A percentile compares a stretch with the other conserved stretches of the same genome.
Conservation (phyloP, 2,329 filamentous ascomycete species). For the Penicillium sp. region DNA sequence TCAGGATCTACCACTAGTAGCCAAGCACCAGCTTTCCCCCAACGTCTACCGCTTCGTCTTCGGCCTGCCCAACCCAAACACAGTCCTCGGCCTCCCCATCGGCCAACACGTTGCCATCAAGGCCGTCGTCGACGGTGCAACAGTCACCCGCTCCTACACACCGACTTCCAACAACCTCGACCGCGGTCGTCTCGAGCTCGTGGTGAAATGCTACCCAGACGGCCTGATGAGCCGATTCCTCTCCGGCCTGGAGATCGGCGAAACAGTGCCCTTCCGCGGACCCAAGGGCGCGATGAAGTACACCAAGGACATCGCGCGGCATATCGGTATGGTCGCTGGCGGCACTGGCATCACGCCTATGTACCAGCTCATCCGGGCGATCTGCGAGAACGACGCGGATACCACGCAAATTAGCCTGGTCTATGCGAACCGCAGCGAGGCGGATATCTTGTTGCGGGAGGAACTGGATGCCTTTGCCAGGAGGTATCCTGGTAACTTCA, state of each 20-base stretch:
- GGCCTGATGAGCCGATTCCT: slow-evolving; percentile 19
- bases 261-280: slow-evolving; percentile 36
- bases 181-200: slow-evolving; percentile 36
- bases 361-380: slow-evolving; percentile 64
- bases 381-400: slow-evolving; percentile 60
- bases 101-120: slow-evolving; percentile 61
- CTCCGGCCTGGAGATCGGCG: slow-evolving; percentile 26
- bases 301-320: slow-evolving; percentile 31
- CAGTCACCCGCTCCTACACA: slow-evolving; percentile 57
- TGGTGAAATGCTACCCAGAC: slow-evolving; percentile 20
- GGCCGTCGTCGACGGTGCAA: slow-evolving; percentile 49
- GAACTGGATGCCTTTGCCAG: slow-evolving; percentile 56
- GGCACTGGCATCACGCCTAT: slow-evolving; percentile 52
- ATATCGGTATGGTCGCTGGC: slow-evolving; percentile 42
- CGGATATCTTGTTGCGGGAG: slow-evolving; percentile 50
- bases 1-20: slow-evolving; percentile 49
- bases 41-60: slow-evolving; percentile 52
- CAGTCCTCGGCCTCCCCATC: slow-evolving; percentile 57
- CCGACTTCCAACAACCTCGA: slow-evolving; percentile 44
- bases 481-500: slow-evolving; percentile 46
- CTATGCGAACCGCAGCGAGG: slow-evolving; percentile 53
- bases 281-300: slow-evolving; percentile 42
- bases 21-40: slow-evolving; percentile 27
- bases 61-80: slow-evolving; percentile 47
- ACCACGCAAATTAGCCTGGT: slow-evolving; percentile 56